These are phyloP conservation scores for Suillus decipiens DNA, from an alignment of 768 basidiomycete genomes.

Conservation along the genomic window DNA sequence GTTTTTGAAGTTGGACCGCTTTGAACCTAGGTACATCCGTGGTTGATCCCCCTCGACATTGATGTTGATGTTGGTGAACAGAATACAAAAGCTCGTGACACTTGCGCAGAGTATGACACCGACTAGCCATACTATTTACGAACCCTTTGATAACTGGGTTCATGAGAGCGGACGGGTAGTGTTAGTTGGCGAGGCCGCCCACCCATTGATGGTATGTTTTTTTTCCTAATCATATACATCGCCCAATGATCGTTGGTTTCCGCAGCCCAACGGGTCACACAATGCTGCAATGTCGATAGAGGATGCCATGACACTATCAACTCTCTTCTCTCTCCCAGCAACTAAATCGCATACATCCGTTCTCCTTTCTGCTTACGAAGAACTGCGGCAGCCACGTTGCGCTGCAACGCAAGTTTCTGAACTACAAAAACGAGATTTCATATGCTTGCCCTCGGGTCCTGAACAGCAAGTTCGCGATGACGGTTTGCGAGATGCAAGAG, in stretches of 20 bases:
- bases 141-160: slow-evolving; percentile 48
- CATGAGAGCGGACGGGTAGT: slow-evolving; percentile 53
- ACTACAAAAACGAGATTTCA: slow-evolving; percentile 42
- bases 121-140: slow-evolving; percentile 33
- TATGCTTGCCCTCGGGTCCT: slow-evolving; percentile 44
- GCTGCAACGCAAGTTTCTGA: slow-evolving; percentile 43
- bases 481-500: slow-evolving; percentile 17
- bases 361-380: slow-evolving; percentile 56
- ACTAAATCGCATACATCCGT: slow-evolving; percentile 45
- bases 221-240: background rate
- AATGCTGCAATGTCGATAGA: slow-evolving; percentile 52
- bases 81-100: slow-evolving; percentile 23
- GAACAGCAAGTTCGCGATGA: slow-evolving; percentile 47
- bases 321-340: slow-evolving; percentile 54
- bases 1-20: slow-evolving; percentile 17
- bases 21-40: slow-evolving; percentile 24
- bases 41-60: background rate
- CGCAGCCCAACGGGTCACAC: slow-evolving; percentile 52
- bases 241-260: background rate
- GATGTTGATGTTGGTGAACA: slow-evolving; percentile 2
- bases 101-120: slow-evolving; percentile 22
- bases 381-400: slow-evolving; percentile 53
- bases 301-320: slow-evolving; percentile 60
- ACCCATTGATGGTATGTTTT: slow-evolving; percentile 48
- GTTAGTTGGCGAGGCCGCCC: slow-evolving; percentile 59